Evolutionary conservation across 768 basidiomycete species (phyloP), one percentile per base, ranked within the genome.

Genomic region (Trametopsis cervina): DNA sequence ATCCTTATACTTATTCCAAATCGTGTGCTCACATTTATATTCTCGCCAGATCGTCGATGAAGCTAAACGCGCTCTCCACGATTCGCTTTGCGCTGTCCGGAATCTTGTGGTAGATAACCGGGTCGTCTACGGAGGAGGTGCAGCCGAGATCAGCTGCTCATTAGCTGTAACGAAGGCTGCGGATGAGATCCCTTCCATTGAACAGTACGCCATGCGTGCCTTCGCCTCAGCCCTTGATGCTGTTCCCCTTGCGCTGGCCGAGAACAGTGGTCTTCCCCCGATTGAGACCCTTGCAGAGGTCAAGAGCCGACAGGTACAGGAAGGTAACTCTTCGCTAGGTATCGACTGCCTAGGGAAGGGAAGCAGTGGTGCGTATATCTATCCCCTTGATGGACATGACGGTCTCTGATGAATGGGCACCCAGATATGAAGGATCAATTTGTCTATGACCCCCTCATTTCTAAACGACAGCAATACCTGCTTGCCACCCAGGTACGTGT

Each of bases 161-260:
- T 78, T 98, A 51, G 92, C 96, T 17, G 94, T 99, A 1, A 73
- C 86, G 49, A 89, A 92, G 63, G 92, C 90, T 37, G 96, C 96
- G 6, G 96, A 99, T 65, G 85, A 96, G 89, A 95, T 96, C 55
- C 85, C 96, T 1, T 78, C 91, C 23, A 97, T 99, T 60, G 96
- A 99, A 69, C 96, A 99, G 73, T 99, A 99, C 61, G 96, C 96
- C 2, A 97, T 99, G 94, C 85, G 95, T 42, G 94, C 96, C n/a
- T 99, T 98, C 64, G 78, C 96, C 3, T 88, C 89, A 26, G 95
- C 96, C 12, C 73, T 99, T 6, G 96, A 99, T 59, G 78, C 92
- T n/a, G 71, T 98, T 42, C 96, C 96, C 2, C 78, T 99, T 11
- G 96, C 96, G 3, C 75, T 99, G 10, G 96, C 96, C 12, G 96